Percentiles rank a stretch among this genome's conserved stretches.
These are phyloP conservation scores for Pseudozyma sp. DNA, from an alignment of 1,284 basidiomycete species.

Conservation along the genomic window DNA sequence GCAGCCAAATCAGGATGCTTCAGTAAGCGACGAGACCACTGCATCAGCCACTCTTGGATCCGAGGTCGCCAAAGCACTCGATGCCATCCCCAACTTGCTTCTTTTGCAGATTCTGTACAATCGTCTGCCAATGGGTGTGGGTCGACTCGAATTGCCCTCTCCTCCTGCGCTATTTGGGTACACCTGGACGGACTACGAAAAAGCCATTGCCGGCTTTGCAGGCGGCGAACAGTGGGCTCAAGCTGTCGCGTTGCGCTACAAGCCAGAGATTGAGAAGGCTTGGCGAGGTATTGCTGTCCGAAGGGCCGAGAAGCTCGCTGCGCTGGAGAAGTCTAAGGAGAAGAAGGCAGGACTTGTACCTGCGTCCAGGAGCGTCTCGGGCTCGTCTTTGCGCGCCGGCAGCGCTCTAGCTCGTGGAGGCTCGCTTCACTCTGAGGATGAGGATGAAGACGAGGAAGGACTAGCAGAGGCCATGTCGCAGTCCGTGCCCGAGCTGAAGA, in stretches of 20 bases:
- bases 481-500: conserved; percentile 58
- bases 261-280: conserved; percentile 51
- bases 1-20: neutral
- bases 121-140: conserved; percentile 54
- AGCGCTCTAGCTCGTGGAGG: conserved; percentile 27
- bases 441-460: conserved; percentile 27
- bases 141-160: conserved; percentile 46
- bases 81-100: conserved; percentile 61
- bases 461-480: conserved; percentile 54
- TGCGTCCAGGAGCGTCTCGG: conserved; percentile 29
- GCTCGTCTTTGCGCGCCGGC: conserved; percentile 16
- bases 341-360: conserved; percentile 18
- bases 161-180: conserved; percentile 63
- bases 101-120: conserved; percentile 64
- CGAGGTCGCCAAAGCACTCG: conserved; percentile 52
- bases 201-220: conserved; percentile 62
- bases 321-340: conserved; percentile 15
- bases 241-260: conserved; percentile 56
- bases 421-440: conserved; percentile 33
- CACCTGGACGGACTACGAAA: conserved; percentile 63
- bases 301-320: conserved; percentile 27
- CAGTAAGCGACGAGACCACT: neutral
- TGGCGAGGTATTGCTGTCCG: conserved; percentile 27
- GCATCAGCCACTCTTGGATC: conserved; percentile 24
- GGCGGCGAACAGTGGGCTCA: conserved; percentile 60